Evolutionary conservation across 148 eudicot genomes (phyloP), one percentile per base, ranked within the genome.

Genomic region (Hydrangea macrophylla): DNA sequence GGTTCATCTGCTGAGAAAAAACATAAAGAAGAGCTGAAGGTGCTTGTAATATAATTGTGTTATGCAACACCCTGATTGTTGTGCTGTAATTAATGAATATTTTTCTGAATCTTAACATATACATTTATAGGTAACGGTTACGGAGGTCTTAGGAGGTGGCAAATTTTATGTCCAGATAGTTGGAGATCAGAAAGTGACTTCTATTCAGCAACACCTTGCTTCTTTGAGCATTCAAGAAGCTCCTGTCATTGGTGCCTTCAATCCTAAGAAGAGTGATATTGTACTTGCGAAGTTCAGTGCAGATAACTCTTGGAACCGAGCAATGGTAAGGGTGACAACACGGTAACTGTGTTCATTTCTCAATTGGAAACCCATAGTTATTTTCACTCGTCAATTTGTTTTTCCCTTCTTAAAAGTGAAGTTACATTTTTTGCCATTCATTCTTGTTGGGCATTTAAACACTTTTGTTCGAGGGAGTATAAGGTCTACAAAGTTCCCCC

Each of bases 291-390:
- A 86, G 75, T 94, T 90, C 62, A 90, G 83, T 77, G 89, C 80
- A 2, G 98, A 94, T 74, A 85, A 90, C 36, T 86, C 96, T 32
- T 94, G 98, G 98, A 90, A 94, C 69, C 84, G 98, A 54, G 98
- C 96, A 64, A 82, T 89, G 97, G 97, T 92, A 77, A 76, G 83
- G n/a, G 45, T 59, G 31, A 33, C 53, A 48, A 65, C 18, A 39
- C 44, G 25, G 20, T 28, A 22, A 1, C 60, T 10, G 22, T 40
- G 7, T 30, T 54, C 59, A 36, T 9, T 60, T 53, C 10, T 4
- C 30, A 24, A 1, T 60, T 31, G n/a, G 9, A 59, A 9, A 51
- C 39, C 5, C 0, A 17, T 44, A 18, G 57, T 67, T 31, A 13
- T 28, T 65, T n/a, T 22, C 20, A 42, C 55, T 8, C 17, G 3